These are phyloP conservation scores for Rosa chinensis DNA, from an alignment of 306 rosid species.

Conservation along the genomic window DNA sequence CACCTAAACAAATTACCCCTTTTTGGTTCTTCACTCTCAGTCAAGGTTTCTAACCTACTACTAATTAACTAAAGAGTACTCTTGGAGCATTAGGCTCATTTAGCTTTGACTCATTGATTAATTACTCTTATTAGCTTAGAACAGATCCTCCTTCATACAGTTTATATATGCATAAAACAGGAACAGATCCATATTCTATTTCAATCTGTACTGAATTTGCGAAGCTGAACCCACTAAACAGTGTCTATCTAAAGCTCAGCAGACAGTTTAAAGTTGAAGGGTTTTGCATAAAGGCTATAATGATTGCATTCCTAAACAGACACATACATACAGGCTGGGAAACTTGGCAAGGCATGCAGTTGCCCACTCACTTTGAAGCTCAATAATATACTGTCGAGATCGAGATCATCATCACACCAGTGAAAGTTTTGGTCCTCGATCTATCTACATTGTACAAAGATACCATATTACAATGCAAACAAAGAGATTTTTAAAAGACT, in stretches of 20 bases:
- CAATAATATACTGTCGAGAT: neutral
- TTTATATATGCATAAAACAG: neutral
- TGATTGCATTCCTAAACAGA: conserved; percentile 28
- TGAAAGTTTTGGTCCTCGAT: conserved; percentile 1
- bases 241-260: conserved; percentile 43
- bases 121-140: neutral
- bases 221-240: conserved; percentile 27
- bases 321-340: neutral
- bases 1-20: conserved; percentile 7
- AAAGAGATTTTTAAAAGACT: neutral
- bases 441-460: neutral
- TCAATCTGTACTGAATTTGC: neutral
- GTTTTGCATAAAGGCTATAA: conserved; percentile 30
- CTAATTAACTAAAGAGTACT: neutral
- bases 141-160: neutral
- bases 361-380: conserved; percentile 21
- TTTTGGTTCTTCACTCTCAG: neutral
- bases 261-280: conserved; percentile 3
- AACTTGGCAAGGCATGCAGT: conserved; percentile 25
- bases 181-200: neutral
- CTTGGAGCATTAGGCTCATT: neutral
- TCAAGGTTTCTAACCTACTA: conserved; percentile 7
- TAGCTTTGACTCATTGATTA: neutral
- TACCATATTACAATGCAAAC: conserved; percentile 4
- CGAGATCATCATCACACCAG: conserved; percentile 2